Evolutionary conservation across 768 basidiomycete genomes (phyloP), one percentile per base, ranked within the genome.

Genomic region (Kwoniella europaea): DNA sequence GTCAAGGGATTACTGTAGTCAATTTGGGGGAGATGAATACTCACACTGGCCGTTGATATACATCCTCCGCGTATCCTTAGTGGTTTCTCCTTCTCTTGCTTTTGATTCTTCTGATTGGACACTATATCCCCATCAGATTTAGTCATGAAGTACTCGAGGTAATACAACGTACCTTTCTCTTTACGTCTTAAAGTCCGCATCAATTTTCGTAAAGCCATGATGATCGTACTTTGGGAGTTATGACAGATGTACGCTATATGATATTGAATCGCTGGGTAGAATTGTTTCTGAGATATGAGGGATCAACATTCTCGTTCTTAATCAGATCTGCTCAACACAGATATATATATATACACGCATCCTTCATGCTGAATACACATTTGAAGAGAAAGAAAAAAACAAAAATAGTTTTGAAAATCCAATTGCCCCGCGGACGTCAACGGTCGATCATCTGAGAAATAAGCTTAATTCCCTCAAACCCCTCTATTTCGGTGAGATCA

Each of bases 31-130:
- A 20, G 54, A 56, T n/a, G 20, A 24, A 27, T 15, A 58, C 57
- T 58, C 57, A 58, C 57, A 15, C 27, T 58, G 15, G 20, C 20
- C 4, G 57, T 58, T 58, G 27, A 58, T 29, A 58, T 50, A 18
- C 46, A 50, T 50, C 46, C 46, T 50, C 46, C 46, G 2, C 46
- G 13, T 13, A 50, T 50, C 46, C 46, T 50, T 18, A 50, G 15
- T 3, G 46, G 46, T 50, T 50, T 50, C 13, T 50, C 46, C 46
- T 50, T 18, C 46, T 50, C 35, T 35, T 35, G 10, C 46, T 50
- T 4, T 18, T 50, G 46, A 50, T 18, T 5, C 18, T 50, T 50
- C 46, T 50, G 3, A 6, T 10, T 6, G 6, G 15, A 16, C 18
- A 13, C 46, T 50, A 15, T 10, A 50, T 13, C 1, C 12, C 46